Percentiles rank a stretch among this genome's conserved stretches.
These are phyloP conservation scores for Alternaria incomplexa DNA, from an alignment of 2,329 filamentous ascomycete genomes.

Conservation along the genomic window DNA sequence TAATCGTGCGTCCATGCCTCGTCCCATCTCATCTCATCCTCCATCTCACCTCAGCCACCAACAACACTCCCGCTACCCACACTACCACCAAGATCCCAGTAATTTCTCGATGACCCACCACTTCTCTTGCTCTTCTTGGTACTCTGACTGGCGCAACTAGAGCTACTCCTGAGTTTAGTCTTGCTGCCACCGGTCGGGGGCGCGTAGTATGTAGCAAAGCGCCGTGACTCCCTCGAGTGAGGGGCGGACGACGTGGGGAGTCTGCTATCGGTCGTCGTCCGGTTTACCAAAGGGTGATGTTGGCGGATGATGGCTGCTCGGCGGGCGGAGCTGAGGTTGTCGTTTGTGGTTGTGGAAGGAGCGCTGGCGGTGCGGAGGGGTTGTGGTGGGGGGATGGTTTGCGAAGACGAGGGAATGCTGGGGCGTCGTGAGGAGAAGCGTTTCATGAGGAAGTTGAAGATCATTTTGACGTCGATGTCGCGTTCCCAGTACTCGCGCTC, in stretches of 20 bases:
- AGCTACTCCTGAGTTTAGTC: conserved; percentile 50
- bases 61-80: conserved; percentile 69
- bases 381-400: conserved; percentile 5
- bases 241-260: conserved; percentile 34
- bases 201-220: conserved; percentile 7
- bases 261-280: conserved; percentile 41
- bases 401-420: conserved; percentile 25
- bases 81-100: conserved; percentile 89
- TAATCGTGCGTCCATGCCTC: not conserved
- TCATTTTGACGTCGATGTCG: conserved; percentile 86
- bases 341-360: conserved; percentile 2
- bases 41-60: conserved; percentile 31
- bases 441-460: conserved; percentile 71
- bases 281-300: conserved; percentile 83
- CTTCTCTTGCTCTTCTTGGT: conserved; percentile 74
- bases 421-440: conserved; percentile 47
- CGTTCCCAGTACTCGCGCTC: conserved; percentile 88
- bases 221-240: conserved; percentile 22
- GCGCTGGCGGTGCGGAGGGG: not conserved
- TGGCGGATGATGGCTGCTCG: conserved; percentile 85
- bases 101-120: conserved; percentile 78
- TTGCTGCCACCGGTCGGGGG: not conserved
- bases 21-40: not conserved
- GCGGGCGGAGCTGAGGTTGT: conserved; percentile 56
- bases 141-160: conserved; percentile 86